A percentile compares a stretch with the other conserved stretches of the same genome.
phyloP scores from a whole-genome alignment of 2,329 filamentous ascomycete species.

The Venturiaceae sp. region DNA sequence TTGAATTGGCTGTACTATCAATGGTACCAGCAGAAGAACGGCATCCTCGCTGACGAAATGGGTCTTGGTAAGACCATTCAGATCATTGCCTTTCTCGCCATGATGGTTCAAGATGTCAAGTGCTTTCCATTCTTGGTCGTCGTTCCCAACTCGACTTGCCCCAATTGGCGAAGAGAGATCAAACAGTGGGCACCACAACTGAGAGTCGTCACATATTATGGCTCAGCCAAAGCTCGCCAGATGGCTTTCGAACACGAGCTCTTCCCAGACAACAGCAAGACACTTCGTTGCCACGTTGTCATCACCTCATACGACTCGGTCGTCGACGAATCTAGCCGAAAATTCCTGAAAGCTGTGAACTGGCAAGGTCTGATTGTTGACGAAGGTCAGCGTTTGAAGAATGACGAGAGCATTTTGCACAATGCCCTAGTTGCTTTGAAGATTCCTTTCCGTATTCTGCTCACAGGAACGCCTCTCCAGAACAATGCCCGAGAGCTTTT shows the following conservation, averaged over 20 bases:
- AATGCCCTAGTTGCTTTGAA: constrained; percentile 60
- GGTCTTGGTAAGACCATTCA: constrained; percentile 96
- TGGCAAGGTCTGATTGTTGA: constrained; percentile 91
- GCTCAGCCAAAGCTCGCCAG: constrained; percentile 62
- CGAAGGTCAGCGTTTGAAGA: constrained; percentile 92
- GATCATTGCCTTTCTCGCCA: constrained; percentile 71
- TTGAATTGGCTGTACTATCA: constrained; percentile 93
- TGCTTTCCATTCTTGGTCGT: constrained; percentile 92
- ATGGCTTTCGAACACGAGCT: constrained; percentile 77
- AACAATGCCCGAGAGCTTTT: constrained; percentile 94
- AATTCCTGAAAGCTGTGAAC: constrained; percentile 58
- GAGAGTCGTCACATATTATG: constrained; percentile 88
- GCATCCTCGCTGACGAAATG: constrained; percentile 96
- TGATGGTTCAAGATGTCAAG: constrained; percentile 49
- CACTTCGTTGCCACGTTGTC: constrained; percentile 80
- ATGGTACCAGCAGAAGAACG: constrained; percentile 72
- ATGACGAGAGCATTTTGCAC: constrained; percentile 79
- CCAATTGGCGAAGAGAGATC: constrained; percentile 96
- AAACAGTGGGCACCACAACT: constrained; percentile 84
- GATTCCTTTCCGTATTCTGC: constrained; percentile 72
- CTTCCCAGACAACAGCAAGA: constrained; percentile 55
- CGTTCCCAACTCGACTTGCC: constrained; percentile 87
- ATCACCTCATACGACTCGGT: constrained; percentile 93
- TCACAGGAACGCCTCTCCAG: constrained; percentile 85
- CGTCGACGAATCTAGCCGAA: constrained; percentile 57